phyloP scores from a whole-genome alignment of 2,329 filamentous ascomycete species.

The Sporothrix sp. region DNA sequence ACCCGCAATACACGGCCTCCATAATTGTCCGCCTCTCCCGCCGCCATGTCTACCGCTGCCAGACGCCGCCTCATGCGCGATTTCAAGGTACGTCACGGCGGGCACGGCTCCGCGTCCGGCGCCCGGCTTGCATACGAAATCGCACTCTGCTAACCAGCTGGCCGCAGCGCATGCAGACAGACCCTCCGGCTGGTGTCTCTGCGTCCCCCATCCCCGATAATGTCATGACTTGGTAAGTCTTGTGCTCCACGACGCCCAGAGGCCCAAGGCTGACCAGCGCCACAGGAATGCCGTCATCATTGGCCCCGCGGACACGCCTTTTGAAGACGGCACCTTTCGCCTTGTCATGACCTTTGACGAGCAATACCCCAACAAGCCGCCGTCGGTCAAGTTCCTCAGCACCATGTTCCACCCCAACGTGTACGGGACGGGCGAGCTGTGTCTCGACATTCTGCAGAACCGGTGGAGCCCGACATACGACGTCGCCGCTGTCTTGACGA shows the following conservation, averaged over 20 bases:
- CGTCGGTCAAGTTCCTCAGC: constrained; percentile 95
- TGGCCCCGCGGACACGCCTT: constrained; percentile 90
- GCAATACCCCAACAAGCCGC: constrained; percentile 97
- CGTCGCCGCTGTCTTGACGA: constrained; percentile 91
- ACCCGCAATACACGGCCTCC: background rate
- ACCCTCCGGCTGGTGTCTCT: constrained; percentile 92
- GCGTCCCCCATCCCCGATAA: constrained; percentile 93
- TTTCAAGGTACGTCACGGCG: constrained; percentile 87
- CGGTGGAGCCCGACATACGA: constrained; percentile 98
- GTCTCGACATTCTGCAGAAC: constrained; percentile 94
- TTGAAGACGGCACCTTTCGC: constrained; percentile 95
- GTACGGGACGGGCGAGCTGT: constrained; percentile 92
- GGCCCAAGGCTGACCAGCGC: background rate
- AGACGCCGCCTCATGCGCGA: constrained; percentile 96
- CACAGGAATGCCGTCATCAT: constrained; percentile 96
- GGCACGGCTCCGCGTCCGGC: too few species aligned
- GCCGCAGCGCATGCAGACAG: constrained; percentile 90
- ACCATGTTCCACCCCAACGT: constrained; percentile 99
- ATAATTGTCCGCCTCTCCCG: background rate
- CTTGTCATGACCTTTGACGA: constrained; percentile 99
- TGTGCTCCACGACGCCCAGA: too few species aligned
- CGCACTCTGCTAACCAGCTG: constrained; percentile 5
- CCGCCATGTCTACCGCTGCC: constrained; percentile 71
- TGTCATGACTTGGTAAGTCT: constrained; percentile 82
- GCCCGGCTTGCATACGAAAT: too few species aligned